These are phyloP conservation scores for Plectranthus barbatus DNA, from an alignment of 257 asterid species.

Conservation along the genomic window DNA sequence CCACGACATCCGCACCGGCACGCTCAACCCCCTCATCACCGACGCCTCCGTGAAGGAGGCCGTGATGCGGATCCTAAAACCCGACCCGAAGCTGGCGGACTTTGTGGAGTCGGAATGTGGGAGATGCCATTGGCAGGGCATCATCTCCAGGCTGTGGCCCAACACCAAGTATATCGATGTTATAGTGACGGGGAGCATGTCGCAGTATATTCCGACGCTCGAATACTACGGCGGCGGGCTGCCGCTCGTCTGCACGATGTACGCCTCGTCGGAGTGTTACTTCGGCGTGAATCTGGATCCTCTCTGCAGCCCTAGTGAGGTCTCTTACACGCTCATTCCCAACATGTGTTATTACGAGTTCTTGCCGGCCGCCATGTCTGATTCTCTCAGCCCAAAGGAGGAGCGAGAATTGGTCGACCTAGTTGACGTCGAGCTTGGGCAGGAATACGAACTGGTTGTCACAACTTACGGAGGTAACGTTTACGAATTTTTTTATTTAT, in stretches of 20 bases:
- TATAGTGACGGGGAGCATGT: conserved; percentile 92
- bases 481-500: no score
- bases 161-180: conserved; percentile 80
- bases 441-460: conserved; percentile 85
- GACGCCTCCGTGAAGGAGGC: conserved; percentile 54
- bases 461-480: conserved; percentile 91
- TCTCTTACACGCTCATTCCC: conserved; percentile 79
- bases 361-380: conserved; percentile 58
- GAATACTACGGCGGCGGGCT: conserved; percentile 70
- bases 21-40: conserved; percentile 41
- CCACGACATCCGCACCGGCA: conserved; percentile 60
- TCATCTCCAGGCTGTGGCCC: conserved; percentile 77
- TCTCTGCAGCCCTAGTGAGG: conserved; percentile 67
- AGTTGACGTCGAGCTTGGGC: conserved; percentile 72
- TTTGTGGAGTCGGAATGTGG: conserved; percentile 52
- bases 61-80: conserved; percentile 39
- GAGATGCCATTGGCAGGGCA: conserved; percentile 72
- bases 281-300: conserved; percentile 84
- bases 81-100: conserved; percentile 59
- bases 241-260: conserved; percentile 90
- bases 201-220: conserved; percentile 82
- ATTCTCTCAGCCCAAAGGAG: conserved; percentile 36
- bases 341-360: conserved; percentile 79
- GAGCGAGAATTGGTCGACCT: conserved; percentile 55
- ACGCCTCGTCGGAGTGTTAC: no score